Evolutionary conservation across 108 stramenopile species (phyloP), one percentile per base, ranked within the genome.

Genomic region (Licmophora abbreviata): DNA sequence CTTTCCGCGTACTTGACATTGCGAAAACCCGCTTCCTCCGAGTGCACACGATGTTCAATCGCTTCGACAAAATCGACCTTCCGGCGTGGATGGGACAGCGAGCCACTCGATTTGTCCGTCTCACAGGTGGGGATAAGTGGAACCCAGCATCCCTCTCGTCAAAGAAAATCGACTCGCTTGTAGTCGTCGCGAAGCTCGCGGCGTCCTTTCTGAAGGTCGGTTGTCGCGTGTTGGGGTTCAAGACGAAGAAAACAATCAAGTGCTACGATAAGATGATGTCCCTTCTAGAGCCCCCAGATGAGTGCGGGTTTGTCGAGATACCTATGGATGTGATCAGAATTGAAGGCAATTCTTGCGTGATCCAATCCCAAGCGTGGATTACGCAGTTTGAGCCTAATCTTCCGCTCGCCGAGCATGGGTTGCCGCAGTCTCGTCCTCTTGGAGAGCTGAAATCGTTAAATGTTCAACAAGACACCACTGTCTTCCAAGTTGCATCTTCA

Each of bases 31-130:
- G 59, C 34, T 58, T 58, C 27, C 64, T 65, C 17, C 66, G 71
- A 33, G 53, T 71, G 4, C 44, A 68, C 26, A 51, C 56, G 44
- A 36, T 73, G 26, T 64, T 72, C 52, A 64, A 73, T 22, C 59
- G 63, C 5, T 61, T 71, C 35, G 59, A 68, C 26, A 56, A 48
- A 23, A 53, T 59, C 20, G 73, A 75, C 36, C 30, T 75, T 22
- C 73, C 73, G 17, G 21, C 48, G 23, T 79, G 73, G 73, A 72
- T 71, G 66, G 64, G 66, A 11, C 71, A 75, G 38, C 38, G 78
- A 43, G 78, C 78, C 1, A 57, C 70, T 53, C 66, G 78, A 17
- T 79, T 75, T 34, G 48, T 74, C 33, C 63, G 53, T 25, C 53
- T 74, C 18, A 70, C 68, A 20, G 64, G 63, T 20, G 57, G 66